Percentiles rank a stretch among this genome's conserved stretches.
Conservation (phyloP, 805 yeast species). For the Ascoidea rubescens region DNA sequence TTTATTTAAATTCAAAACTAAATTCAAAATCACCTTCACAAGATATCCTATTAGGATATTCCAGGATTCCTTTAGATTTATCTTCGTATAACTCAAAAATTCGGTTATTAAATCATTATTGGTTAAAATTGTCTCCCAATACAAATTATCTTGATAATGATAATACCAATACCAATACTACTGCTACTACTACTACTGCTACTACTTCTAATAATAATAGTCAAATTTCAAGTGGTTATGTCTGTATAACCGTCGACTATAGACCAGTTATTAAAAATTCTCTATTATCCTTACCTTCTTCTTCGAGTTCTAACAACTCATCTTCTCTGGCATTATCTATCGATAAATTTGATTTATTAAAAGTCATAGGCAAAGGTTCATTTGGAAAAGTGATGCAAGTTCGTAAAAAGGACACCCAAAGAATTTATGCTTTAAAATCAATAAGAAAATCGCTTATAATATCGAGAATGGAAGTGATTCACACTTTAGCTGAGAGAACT, state of each 20-base stretch:
- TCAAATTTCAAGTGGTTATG: slow-evolving; percentile 25
- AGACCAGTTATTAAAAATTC: slow-evolving; percentile 54
- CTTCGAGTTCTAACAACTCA: no score
- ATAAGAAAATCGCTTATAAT: background rate
- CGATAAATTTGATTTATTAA: slow-evolving; percentile 82
- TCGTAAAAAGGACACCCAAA: slow-evolving; percentile 71
- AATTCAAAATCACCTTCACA: slow-evolving; percentile 22
- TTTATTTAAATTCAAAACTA: no score
- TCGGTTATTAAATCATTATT: slow-evolving; percentile 56
- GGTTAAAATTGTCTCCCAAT: slow-evolving; percentile 21
- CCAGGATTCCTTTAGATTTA: slow-evolving; percentile 45
- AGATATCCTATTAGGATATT: slow-evolving; percentile 68
- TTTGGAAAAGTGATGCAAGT: slow-evolving; percentile 97
- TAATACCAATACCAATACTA: no score
- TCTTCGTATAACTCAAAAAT: slow-evolving; percentile 29
- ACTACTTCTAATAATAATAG: background rate
- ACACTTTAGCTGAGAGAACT: slow-evolving; percentile 91
- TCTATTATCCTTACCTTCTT: background rate
- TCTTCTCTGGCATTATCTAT: no score
- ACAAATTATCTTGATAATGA: no score
- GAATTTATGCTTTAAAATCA: slow-evolving; percentile 55
- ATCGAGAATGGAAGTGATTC: slow-evolving; percentile 27
- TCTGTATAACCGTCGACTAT: slow-evolving; percentile 54
- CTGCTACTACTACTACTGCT: no score
- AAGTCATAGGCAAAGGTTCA: slow-evolving; percentile 88